These are phyloP conservation scores for Rhodosporidiobolus sp. DNA, from an alignment of 768 basidiomycete species.

Conservation along the genomic window DNA sequence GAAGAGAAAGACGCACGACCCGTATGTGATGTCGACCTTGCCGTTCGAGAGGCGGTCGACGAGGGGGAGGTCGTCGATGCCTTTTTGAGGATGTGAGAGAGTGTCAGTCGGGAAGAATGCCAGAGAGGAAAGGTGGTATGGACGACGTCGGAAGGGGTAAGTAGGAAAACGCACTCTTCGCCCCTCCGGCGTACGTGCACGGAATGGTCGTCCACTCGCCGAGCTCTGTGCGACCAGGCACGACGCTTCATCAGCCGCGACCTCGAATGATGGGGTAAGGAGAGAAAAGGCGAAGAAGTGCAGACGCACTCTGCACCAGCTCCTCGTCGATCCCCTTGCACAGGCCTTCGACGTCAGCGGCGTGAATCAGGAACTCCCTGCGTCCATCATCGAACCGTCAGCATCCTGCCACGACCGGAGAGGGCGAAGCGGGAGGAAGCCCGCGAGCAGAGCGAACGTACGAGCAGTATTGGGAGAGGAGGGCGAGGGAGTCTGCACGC, in stretches of 20 bases:
- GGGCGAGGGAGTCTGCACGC: conserved; percentile 66
- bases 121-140: too few species aligned
- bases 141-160: too few species aligned
- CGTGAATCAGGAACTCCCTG: conserved; percentile 92
- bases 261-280: too few species aligned
- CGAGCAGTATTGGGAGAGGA: conserved; percentile 80
- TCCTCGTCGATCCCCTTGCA: conserved; percentile 93
- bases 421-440: background rate
- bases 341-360: conserved; percentile 96
- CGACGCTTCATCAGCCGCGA: background rate
- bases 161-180: conserved; percentile 61
- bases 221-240: conserved; percentile 57
- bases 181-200: conserved; percentile 95
- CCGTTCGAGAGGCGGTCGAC: conserved; percentile 78
- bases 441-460: conserved; percentile 41
- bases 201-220: conserved; percentile 89
- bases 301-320: conserved; percentile 67
- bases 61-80: conserved; percentile 71
- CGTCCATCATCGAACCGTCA: background rate
- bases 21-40: conserved; percentile 80
- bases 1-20: conserved; percentile 63
- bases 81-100: conserved; percentile 50
- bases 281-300: background rate
- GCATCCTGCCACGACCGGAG: background rate
- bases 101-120: too few species aligned